Conservation (phyloP, 495 filamentous ascomycete genomes). For the Xylaria grammica region DNA sequence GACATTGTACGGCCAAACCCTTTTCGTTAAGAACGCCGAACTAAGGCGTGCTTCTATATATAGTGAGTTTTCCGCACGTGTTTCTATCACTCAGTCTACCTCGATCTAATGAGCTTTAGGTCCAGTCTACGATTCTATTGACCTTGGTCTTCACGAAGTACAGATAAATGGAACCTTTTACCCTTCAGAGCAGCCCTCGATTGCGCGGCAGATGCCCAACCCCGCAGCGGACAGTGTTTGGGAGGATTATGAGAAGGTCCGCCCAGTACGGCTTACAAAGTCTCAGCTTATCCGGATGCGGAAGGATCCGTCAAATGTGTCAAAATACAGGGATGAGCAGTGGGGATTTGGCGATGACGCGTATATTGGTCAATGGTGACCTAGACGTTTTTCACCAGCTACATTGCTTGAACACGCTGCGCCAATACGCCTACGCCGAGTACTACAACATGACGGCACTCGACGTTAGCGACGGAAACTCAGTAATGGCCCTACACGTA, state of each 20-base stretch:
- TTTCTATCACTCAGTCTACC: not conserved
- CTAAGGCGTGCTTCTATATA: slow-evolving; percentile 2
- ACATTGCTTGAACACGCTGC: slow-evolving; percentile 44
- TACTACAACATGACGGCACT: slow-evolving; percentile 34
- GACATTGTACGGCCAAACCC: not conserved
- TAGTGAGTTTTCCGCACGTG: not conserved
- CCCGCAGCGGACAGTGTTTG: slow-evolving; percentile 37
- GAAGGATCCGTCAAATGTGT: slow-evolving; percentile 42
- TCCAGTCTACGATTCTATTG: slow-evolving; percentile 29
- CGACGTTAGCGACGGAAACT: slow-evolving; percentile 24
- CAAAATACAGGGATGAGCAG: slow-evolving; percentile 37
- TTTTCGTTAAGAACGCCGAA: not conserved
- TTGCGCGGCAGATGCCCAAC: slow-evolving; percentile 38
- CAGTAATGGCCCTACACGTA: slow-evolving; percentile 32
- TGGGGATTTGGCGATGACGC: slow-evolving; percentile 45
- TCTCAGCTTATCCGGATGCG: slow-evolving; percentile 39
- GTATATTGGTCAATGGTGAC: slow-evolving; percentile 40
- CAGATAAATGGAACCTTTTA: slow-evolving; percentile 30
- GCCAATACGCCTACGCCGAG: slow-evolving; percentile 37
- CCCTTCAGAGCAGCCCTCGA: slow-evolving; percentile 29
- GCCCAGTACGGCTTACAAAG: slow-evolving; percentile 34
- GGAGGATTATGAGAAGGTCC: slow-evolving; percentile 38
- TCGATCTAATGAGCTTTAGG: slow-evolving; percentile 12
- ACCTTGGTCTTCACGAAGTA: slow-evolving; percentile 28
- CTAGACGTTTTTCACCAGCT: slow-evolving; percentile 45